Base-by-base conservation (phyloP, 306 rosid genomes). In the Malus domestica region DNA sequence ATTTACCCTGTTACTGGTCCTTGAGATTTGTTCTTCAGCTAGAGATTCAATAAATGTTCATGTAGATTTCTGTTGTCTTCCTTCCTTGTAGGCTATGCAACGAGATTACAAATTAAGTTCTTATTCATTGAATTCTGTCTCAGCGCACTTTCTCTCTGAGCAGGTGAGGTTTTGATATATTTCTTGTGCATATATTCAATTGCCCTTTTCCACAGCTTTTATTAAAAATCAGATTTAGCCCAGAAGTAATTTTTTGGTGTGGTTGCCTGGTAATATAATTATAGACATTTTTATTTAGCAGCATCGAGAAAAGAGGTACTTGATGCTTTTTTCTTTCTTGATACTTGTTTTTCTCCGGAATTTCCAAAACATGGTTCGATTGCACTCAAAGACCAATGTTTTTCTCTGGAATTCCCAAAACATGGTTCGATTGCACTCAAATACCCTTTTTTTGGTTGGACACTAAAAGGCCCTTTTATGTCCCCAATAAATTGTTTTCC, bases 21-120 rank as follows among this genome's bases (percentile, higher is more conserved):
- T 49, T 76, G 55, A 71, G 29, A 42, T 42, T 6, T 63, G 58
- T 25, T 78, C 16, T n/a, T 65, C 32, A 61, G 59, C 9, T 67
- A 67, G 72, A 67, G 74, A 67, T 33, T 44, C 70, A 67, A n/a
- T 67, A 63, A 73, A 27, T 73, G 58, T 8, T 67, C 33, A 68
- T 40, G 30, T 78, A 73, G 78, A 84, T 83, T 30, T 72, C 71
- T 60, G 63, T 66, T 82, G 23, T 81, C 67, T 80, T 76, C 70
- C 59, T 33, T 66, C 16, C 66, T 63, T 77, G 82, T 80, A 95
- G 97, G 96, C 67, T 78, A 74, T 95, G 92, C 99, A 95, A 84
- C 89, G 97, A 25, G 97, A 95, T 82, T 88, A 95, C 79, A 95
- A 95, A 77, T 78, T 95, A 81, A 95, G 99, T 86, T 95, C 99